Conservation (phyloP, 495 filamentous ascomycete genomes). For the Pseudotulostoma volvatum region DNA sequence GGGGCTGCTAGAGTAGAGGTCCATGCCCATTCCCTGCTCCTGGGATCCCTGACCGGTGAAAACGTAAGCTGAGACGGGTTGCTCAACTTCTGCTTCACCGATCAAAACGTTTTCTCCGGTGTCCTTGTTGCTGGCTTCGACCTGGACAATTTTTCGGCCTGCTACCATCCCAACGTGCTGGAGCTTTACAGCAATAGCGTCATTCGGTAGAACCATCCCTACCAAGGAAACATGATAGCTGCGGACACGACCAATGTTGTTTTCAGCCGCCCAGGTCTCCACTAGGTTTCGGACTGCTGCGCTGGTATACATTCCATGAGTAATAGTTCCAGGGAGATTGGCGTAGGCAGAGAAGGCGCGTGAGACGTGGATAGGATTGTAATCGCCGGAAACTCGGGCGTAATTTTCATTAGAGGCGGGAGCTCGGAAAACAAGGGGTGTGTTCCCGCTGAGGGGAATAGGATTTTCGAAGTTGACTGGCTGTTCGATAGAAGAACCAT, state of each 20-base stretch:
- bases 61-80: slow-evolving; percentile 92
- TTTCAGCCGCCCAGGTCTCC: slow-evolving; percentile 97
- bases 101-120: slow-evolving; percentile 88
- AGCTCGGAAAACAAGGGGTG: slow-evolving; percentile 67
- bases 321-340: slow-evolving; percentile 40
- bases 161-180: slow-evolving; percentile 96
- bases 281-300: slow-evolving; percentile 95
- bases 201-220: slow-evolving; percentile 95
- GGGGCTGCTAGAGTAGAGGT: slow-evolving; percentile 78
- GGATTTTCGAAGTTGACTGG: slow-evolving; percentile 94
- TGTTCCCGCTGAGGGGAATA: slow-evolving; percentile 91
- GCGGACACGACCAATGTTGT: slow-evolving; percentile 90
- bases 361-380: slow-evolving; percentile 97
- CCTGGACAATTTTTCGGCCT: slow-evolving; percentile 97
- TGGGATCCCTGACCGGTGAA: slow-evolving; percentile 97
- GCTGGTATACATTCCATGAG: slow-evolving; percentile 93
- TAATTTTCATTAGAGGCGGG: slow-evolving; percentile 98
- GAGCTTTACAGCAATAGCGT: slow-evolving; percentile 81
- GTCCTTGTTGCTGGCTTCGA: slow-evolving; percentile 84
- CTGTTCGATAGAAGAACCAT: slow-evolving; percentile 88
- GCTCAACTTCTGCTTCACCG: slow-evolving; percentile 94
- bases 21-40: slow-evolving; percentile 99
- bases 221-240: slow-evolving; percentile 91
- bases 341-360: slow-evolving; percentile 91
- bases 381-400: slow-evolving; percentile 91